A percentile compares a stretch with the other conserved stretches of the same genome.
Evolutionary conservation across 1,284 basidiomycete genomes (phyloP).

Genomic region (Anthracocystis panici-leucophaei): DNA sequence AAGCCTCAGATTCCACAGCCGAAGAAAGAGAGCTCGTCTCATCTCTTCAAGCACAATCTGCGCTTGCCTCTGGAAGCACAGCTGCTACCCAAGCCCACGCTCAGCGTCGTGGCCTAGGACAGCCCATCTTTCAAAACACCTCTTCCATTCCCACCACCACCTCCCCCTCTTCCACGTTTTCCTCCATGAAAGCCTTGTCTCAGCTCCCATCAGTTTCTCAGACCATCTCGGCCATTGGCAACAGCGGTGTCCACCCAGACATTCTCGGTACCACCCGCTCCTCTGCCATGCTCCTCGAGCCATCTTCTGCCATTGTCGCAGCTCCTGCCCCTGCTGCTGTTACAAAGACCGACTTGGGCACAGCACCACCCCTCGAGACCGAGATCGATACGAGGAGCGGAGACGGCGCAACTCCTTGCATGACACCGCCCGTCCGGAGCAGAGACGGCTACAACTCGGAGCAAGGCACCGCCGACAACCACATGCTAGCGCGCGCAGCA

Average conservation of each 20-base stretch:
- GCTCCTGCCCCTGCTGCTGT: neutral
- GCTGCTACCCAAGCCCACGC: conserved; percentile 53
- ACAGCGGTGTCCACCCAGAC: conserved; percentile 42
- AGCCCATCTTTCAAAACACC: conserved; percentile 37
- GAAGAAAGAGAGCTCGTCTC: conserved; percentile 20
- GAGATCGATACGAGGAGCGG: conserved; percentile 9
- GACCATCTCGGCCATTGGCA: conserved; percentile 32
- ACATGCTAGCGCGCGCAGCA: conserved; percentile 51
- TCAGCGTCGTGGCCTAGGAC: conserved; percentile 27
- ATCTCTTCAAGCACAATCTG: conserved; percentile 11
- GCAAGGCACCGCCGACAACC: conserved; percentile 27
- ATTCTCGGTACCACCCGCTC: conserved; percentile 18
- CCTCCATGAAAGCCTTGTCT: neutral
- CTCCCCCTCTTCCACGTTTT: conserved; percentile 1
- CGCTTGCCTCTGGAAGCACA: conserved; percentile 47
- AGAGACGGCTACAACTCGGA: conserved; percentile 25
- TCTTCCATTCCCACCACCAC: neutral
- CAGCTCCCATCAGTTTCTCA: conserved; percentile 33
- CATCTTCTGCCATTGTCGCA: neutral
- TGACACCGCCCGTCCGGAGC: conserved; percentile 29
- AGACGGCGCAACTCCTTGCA: conserved; percentile 19
- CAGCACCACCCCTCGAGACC: neutral
- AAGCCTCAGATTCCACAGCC: conserved; percentile 26
- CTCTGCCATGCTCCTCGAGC: neutral
- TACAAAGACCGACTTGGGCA: neutral